Conservation (phyloP, 1,284 basidiomycete species). For the Sparassis latifolia region DNA sequence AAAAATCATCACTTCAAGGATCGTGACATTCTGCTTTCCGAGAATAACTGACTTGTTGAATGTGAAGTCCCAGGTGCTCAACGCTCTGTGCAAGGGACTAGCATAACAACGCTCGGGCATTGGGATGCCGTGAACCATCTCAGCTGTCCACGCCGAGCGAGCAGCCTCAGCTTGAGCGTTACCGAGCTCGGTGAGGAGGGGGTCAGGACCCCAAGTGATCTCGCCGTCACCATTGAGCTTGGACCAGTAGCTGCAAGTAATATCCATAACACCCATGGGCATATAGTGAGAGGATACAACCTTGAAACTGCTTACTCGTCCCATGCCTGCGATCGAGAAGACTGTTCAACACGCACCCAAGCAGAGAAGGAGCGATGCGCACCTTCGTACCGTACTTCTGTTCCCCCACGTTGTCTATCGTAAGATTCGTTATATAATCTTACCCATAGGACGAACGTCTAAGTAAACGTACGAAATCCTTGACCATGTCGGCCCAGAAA, state of each 20-base stretch:
- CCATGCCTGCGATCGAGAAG: slow-evolving; percentile 36
- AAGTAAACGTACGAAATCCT: slow-evolving; percentile 50
- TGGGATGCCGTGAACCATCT: slow-evolving; percentile 47
- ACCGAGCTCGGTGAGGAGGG: slow-evolving; percentile 65
- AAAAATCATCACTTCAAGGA: slow-evolving; percentile 2
- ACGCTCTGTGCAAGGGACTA: slow-evolving; percentile 40
- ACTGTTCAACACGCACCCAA: background rate
- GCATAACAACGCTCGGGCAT: slow-evolving; percentile 59
- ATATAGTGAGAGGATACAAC: background rate
- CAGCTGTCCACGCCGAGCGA: slow-evolving; percentile 50
- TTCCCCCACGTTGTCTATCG: slow-evolving; percentile 67
- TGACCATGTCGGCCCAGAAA: slow-evolving; percentile 68
- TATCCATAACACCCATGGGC: background rate
- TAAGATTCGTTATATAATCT: background rate
- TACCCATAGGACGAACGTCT: background rate
- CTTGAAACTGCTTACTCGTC: slow-evolving; percentile 36
- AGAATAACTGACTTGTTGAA: slow-evolving; percentile 1
- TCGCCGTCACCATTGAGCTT: slow-evolving; percentile 65
- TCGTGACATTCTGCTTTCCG: background rate
- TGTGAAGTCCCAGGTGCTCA: slow-evolving; percentile 7
- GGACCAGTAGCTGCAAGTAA: slow-evolving; percentile 40
- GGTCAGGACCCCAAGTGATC: slow-evolving; percentile 79
- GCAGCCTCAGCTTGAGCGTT: slow-evolving; percentile 55
- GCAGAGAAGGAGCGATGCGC: slow-evolving; percentile 11
- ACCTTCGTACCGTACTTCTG: slow-evolving; percentile 62